Conservation (phyloP, 306 rosid species). For the Gynostemma pentaphyllum region DNA sequence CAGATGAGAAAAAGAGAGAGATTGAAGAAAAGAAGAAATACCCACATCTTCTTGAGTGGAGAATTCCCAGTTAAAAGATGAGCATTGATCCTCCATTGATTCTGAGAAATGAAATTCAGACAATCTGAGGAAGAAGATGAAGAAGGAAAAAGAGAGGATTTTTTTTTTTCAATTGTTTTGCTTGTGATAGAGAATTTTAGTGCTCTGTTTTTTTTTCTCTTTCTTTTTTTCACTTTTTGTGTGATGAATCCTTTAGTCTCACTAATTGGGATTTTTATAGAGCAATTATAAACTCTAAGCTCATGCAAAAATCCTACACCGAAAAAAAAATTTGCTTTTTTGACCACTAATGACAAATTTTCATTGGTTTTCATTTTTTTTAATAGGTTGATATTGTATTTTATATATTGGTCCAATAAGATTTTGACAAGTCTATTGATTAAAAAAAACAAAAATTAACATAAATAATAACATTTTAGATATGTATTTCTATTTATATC, state of each 20-base stretch:
- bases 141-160: not conserved
- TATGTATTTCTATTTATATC: too few species aligned
- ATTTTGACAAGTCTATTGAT: too few species aligned
- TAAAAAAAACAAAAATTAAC: too few species aligned
- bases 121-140: not conserved
- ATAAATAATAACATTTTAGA: too few species aligned
- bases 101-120: slow-evolving; percentile 8
- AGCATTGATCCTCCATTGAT: slow-evolving; percentile 63
- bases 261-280: slow-evolving; percentile 3
- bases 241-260: not conserved
- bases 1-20: too few species aligned
- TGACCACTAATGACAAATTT: not conserved
- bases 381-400: too few species aligned
- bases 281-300: not conserved
- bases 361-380: not conserved
- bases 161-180: not conserved
- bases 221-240: not conserved
- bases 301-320: not conserved
- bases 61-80: slow-evolving; percentile 53
- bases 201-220: not conserved
- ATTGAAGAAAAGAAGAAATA: not conserved
- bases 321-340: not conserved
- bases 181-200: slow-evolving; percentile 21
- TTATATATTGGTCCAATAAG: too few species aligned
- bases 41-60: slow-evolving; percentile 45